Evolutionary conservation across 2,329 filamentous ascomycete species (phyloP).

Genomic region (Aquanectria penicillioides): DNA sequence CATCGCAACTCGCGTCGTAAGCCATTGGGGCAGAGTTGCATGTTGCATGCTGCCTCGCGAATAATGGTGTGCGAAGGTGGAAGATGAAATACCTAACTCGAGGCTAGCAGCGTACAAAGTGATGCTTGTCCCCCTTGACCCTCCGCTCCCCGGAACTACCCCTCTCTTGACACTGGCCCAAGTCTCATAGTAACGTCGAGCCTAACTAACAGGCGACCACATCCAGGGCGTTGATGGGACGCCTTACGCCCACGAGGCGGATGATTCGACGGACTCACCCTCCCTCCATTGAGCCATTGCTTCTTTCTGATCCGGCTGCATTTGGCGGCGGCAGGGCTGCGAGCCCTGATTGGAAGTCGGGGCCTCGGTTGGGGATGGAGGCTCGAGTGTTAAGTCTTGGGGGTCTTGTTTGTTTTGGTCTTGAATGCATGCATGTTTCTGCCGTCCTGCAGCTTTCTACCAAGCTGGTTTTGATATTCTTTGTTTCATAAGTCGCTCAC

Average conservation of each 20-base stretch:
- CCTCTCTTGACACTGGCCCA: neutral
- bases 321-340: constrained; percentile 1
- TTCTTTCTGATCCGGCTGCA: constrained; percentile 12
- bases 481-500: constrained; percentile 9
- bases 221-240: neutral
- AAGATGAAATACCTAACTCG: neutral
- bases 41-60: constrained; percentile 2
- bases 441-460: neutral
- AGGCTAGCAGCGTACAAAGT: neutral
- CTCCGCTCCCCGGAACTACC: neutral
- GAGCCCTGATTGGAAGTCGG: neutral
- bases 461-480: neutral
- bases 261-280: neutral
- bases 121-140: neutral
- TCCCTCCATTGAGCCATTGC: neutral
- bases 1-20: constrained; percentile 5
- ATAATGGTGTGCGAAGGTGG: neutral
- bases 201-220: neutral
- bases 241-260: neutral
- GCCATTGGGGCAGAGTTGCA: constrained; percentile 1
- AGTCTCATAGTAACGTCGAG: neutral
- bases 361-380: neutral
- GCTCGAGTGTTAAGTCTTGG: constrained; percentile 2
- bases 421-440: constrained; percentile 5
- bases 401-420: neutral